Base-by-base conservation (phyloP, 2,329 filamentous ascomycete species). In the Pseudogymnoascus sp. region DNA sequence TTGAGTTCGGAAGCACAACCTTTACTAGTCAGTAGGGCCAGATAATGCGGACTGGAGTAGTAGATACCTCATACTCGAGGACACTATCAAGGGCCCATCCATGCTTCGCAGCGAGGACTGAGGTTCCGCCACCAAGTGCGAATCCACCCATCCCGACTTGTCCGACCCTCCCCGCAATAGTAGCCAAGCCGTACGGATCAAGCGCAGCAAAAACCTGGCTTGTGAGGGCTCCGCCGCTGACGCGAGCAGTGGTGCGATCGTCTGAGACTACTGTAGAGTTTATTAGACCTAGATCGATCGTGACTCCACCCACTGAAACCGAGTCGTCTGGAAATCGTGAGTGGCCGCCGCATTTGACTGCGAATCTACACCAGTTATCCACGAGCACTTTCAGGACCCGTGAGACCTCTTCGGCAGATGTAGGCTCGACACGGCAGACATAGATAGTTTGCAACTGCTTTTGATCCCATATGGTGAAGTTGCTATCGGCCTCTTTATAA, bases 301-400 rank as follows among this genome's bases (percentile, higher is more conserved):
- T 75, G 50, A 76, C 71, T 23, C 75, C 74, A n/a, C 68, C 68
- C 0, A 69, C 62, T 6, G 70, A 69, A 59, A 69, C 75, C 0
- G 72, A 74, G n/a, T 70, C 72, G 44, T 73, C 73, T 3, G 72
- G 67, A 29, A 72, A 70, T 2, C 70, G 68, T 40, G 72, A 69
- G 64, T 76, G 74, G 13, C 74, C 74, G 23, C 75, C 74, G 59
- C 74, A 70, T 59, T 74, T 75, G 3, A 75, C 72, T 1, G 73
- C 70, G 50, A 76, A 76, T 9, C 59, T 29, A 38, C 65, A 66
- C 50, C 65, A 62, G 3, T 42, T 59, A 3, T 40, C 33, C 10
- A 59, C 53, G 26, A 64, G 31, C 15, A 63, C n/a, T 7, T 42
- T 15, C n/a, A 63, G 10, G 29, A 63, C 35, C 21, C 40, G 23